Percentiles rank a stretch among this genome's conserved stretches.
Conservation (phyloP, 2,329 filamentous ascomycete species). For the Fusarium circinatum region DNA sequence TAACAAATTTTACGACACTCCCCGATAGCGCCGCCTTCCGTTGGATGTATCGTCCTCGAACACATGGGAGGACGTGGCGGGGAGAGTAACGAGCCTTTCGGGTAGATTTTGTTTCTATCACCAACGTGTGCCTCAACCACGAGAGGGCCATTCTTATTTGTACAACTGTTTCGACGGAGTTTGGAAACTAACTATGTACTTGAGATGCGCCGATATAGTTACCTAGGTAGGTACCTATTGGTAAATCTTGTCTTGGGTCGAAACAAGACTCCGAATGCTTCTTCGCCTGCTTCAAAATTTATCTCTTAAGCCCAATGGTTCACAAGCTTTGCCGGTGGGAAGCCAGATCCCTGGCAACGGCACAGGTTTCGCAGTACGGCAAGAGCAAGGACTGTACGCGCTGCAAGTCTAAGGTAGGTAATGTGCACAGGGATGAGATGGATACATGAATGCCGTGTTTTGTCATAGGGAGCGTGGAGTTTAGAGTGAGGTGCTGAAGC, state of each 20-base stretch:
- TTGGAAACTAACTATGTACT: not conserved
- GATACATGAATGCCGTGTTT: not conserved
- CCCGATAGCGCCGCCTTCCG: conserved; percentile 32
- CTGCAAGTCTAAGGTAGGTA: not conserved
- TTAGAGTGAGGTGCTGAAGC: not conserved
- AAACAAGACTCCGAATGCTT: not conserved
- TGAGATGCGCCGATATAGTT: not conserved
- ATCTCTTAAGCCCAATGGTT: conserved; percentile 10
- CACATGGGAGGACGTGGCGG: conserved; percentile 35
- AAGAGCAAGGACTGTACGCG: conserved; percentile 1
- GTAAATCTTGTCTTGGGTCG: not conserved
- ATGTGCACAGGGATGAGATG: not conserved
- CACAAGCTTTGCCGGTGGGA: not conserved
- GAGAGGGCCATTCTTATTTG: not conserved
- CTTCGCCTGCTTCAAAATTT: not conserved
- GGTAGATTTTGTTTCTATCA: conserved; percentile 13
- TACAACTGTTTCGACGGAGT: not conserved
- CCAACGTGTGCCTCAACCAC: not conserved
- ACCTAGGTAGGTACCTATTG: not conserved
- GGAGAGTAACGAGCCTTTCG: conserved; percentile 30
- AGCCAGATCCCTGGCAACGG: conserved; percentile 3
- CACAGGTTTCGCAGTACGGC: not conserved
- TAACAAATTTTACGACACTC: conserved; percentile 27
- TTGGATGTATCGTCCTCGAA: conserved; percentile 30
- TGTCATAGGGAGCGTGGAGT: not conserved